Conservation (phyloP, 75 land plant genomes). For the Ceratopteris richardii region DNA sequence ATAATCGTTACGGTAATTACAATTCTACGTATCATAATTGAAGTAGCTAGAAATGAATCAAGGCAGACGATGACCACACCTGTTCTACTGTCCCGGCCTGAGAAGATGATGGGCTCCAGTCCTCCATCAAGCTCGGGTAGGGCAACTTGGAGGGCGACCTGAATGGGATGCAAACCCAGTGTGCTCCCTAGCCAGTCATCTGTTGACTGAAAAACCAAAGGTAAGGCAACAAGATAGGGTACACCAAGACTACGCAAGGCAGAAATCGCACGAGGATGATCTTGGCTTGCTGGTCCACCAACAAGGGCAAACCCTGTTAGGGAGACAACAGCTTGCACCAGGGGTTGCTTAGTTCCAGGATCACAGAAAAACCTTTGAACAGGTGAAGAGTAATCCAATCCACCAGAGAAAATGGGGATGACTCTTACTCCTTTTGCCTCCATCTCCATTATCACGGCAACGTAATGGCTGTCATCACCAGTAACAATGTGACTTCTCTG, state of each 20-base stretch:
- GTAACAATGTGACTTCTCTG: slow-evolving; percentile 98
- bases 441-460: slow-evolving; percentile 95
- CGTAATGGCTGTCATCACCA: slow-evolving; percentile 96
- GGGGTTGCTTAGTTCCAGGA: slow-evolving; percentile 73
- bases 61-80: slow-evolving; percentile 49
- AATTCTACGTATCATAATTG: too few relatives aligned
- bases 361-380: slow-evolving; percentile 80
- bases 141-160: slow-evolving; percentile 96
- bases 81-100: slow-evolving; percentile 91
- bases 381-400: slow-evolving; percentile 88
- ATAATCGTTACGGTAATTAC: too few relatives aligned
- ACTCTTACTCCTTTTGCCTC: slow-evolving; percentile 96
- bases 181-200: slow-evolving; percentile 97
- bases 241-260: slow-evolving; percentile 86
- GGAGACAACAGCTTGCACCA: slow-evolving; percentile 84
- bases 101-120: slow-evolving; percentile 95
- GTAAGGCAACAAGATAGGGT: slow-evolving; percentile 93
- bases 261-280: slow-evolving; percentile 91
- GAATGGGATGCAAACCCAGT: slow-evolving; percentile 93
- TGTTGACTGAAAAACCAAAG: slow-evolving; percentile 97
- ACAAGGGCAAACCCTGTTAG: slow-evolving; percentile 96
- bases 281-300: slow-evolving; percentile 97
- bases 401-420: slow-evolving; percentile 92
- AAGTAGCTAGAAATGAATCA: too few relatives aligned
- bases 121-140: slow-evolving; percentile 99